Evolutionary conservation across 2,329 filamentous ascomycete species (phyloP).

Genomic region (Setomelanomma holmii): DNA sequence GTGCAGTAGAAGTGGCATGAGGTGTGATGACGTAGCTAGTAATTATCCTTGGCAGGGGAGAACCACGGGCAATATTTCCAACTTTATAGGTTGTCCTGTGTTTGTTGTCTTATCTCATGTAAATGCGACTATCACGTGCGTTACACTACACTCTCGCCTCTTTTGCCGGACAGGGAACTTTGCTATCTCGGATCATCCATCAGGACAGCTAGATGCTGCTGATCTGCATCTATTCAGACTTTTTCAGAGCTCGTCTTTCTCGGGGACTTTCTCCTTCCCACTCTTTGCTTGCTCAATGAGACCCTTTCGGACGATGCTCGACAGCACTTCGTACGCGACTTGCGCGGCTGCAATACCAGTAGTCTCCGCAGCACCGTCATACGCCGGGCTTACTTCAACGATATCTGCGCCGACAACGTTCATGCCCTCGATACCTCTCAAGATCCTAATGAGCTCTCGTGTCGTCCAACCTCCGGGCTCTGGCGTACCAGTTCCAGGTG

Average conservation of each 20-base stretch:
- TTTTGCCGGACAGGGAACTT: no score
- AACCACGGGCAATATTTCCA: neutral
- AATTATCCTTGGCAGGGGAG: neutral
- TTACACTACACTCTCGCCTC: no score
- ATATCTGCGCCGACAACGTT: conserved; percentile 90
- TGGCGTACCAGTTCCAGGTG: conserved; percentile 84
- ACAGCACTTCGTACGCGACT: conserved; percentile 85
- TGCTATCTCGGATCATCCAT: no score
- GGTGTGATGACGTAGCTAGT: conserved; percentile 6
- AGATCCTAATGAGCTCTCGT: conserved; percentile 81
- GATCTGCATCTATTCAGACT: no score
- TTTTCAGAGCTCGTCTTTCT: conserved; percentile 39
- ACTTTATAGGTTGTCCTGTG: neutral
- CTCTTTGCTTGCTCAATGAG: conserved; percentile 49
- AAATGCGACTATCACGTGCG: no score
- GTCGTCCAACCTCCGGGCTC: conserved; percentile 93
- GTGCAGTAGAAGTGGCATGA: neutral
- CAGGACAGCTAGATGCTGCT: no score
- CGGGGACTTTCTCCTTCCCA: conserved; percentile 14
- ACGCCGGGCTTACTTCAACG: conserved; percentile 86
- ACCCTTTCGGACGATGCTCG: conserved; percentile 71
- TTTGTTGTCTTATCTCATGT: no score
- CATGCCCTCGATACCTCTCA: conserved; percentile 80
- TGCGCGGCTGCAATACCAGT: conserved; percentile 85
- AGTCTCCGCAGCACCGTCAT: conserved; percentile 80